Evolutionary conservation across 345 rosid species (phyloP).

Genomic region (Cardamine resedifolia): DNA sequence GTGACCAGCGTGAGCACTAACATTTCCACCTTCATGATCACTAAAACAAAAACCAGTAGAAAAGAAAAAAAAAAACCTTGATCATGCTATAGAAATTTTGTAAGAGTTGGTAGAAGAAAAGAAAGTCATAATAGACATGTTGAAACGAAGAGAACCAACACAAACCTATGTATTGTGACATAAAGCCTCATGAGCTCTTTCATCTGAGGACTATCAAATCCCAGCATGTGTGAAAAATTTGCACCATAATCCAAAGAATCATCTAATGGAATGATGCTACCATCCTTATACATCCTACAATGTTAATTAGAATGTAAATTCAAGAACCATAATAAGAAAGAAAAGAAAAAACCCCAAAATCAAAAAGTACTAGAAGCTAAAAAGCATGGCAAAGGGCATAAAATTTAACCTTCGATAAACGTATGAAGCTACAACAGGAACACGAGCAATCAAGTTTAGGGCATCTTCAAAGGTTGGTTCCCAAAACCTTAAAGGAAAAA

Average conservation of each 20-base stretch:
- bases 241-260: conserved; percentile 86
- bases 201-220: conserved; percentile 79
- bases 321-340: background rate
- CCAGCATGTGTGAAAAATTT: conserved; percentile 85
- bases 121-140: background rate
- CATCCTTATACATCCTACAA: conserved; percentile 70
- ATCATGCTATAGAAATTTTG: background rate
- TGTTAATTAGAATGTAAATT: conserved; percentile 1
- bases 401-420: conserved; percentile 67
- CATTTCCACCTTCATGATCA: conserved; percentile 99
- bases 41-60: conserved; percentile 42
- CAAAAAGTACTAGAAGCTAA: background rate
- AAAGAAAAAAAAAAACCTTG: background rate
- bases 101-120: background rate
- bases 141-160: conserved; percentile 16
- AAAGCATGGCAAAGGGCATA: background rate
- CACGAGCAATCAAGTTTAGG: conserved; percentile 81
- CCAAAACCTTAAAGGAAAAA: conserved; percentile 62
- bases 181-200: conserved; percentile 97
- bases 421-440: conserved; percentile 80
- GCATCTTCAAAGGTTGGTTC: conserved; percentile 88
- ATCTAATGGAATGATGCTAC: conserved; percentile 61
- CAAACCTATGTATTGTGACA: conserved; percentile 82
- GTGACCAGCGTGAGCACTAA: conserved; percentile 96
- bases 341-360: too few species aligned